Evolutionary conservation across 2,329 filamentous ascomycete genomes (phyloP), one percentile per base, ranked within the genome.

Genomic region (Orbilia quercus): DNA sequence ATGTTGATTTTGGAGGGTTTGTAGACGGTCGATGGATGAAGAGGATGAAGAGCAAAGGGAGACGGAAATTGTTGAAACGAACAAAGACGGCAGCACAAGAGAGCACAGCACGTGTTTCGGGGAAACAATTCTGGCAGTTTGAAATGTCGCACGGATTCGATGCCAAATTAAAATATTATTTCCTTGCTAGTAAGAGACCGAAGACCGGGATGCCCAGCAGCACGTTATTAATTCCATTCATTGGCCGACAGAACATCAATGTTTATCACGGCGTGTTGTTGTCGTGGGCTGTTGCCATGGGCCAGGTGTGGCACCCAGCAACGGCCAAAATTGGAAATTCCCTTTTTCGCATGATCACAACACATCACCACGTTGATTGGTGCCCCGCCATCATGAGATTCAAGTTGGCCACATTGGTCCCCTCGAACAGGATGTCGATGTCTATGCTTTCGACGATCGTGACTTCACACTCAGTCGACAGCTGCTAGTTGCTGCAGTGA

Each of bases 41-140:
- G 23, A 1, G 25, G 53, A 40, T 31, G 11, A 51, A 14, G 22
- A 23, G 28, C 9, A 31, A 14, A 2, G 18, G 38, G 20, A 9
- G 23, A 16, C 25, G 20, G 50, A 31, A 51, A 34, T 16, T n/a
- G 31, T n/a, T 45, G 60, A 50, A 65, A 55, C 50, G 31, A 11
- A 57, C 40, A 65, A 36, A 54, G 38, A 25, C n/a, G 7, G 36
- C 7, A 42, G 45, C 22, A 6, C 45, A 50, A 23, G 23, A 20
- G 16, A 16, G n/a, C n/a, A n/a, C n/a, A 18, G 48, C 48, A 51
- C 48, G 48, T 51, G 25, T 51, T 16, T 22, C n/a, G 45, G 9
- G 16, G 22, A 28, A 45, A 45, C 42, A 31, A 31, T 9, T 31
- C 28, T 31, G 28, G 28, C 28, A 31, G 28, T 12, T 14, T 7